A percentile compares a stretch with the other conserved stretches of the same genome.
Evolutionary conservation across 2,329 filamentous ascomycete genomes (phyloP).

Genomic region (Scolecobasidium constrictum): DNA sequence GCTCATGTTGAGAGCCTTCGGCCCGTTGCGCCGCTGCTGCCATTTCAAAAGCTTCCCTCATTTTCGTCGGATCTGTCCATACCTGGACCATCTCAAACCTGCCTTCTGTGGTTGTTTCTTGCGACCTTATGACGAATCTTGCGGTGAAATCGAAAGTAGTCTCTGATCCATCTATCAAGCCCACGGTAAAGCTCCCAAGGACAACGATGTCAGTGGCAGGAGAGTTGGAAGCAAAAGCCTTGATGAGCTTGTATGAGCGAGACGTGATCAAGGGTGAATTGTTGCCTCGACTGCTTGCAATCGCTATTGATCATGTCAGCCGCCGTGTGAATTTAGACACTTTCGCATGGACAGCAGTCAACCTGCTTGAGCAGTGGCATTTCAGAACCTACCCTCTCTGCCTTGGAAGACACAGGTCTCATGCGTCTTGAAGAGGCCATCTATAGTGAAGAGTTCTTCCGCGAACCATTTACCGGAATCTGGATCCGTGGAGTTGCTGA

Average conservation of each 20-base stretch:
- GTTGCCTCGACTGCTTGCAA: not conserved
- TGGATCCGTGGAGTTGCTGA: conserved; percentile 1
- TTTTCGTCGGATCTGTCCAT: not conserved
- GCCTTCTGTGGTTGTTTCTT: not conserved
- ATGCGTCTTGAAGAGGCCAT: conserved; percentile 4
- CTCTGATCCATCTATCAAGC: not conserved
- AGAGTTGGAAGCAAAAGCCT: not conserved
- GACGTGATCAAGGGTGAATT: not conserved
- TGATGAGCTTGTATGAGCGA: not conserved
- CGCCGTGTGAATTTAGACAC: not conserved
- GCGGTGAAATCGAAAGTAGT: conserved; percentile 1
- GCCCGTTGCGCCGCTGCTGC: too few species aligned
- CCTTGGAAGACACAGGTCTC: conserved; percentile 2
- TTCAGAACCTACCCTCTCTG: not conserved
- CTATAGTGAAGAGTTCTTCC: conserved; percentile 3
- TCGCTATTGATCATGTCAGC: not conserved
- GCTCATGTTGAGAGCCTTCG: too few species aligned
- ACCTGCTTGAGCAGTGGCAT: too few species aligned
- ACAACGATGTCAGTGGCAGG: conserved; percentile 2
- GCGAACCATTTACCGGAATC: not conserved
- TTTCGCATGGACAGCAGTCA: too few species aligned
- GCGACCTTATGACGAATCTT: conserved; percentile 1
- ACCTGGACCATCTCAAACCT: not conserved
- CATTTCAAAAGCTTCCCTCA: not conserved
- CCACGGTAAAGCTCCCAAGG: not conserved